phyloP scores from a whole-genome alignment of 192 early-diverging fungal species.

The Oehlia diaphana region DNA sequence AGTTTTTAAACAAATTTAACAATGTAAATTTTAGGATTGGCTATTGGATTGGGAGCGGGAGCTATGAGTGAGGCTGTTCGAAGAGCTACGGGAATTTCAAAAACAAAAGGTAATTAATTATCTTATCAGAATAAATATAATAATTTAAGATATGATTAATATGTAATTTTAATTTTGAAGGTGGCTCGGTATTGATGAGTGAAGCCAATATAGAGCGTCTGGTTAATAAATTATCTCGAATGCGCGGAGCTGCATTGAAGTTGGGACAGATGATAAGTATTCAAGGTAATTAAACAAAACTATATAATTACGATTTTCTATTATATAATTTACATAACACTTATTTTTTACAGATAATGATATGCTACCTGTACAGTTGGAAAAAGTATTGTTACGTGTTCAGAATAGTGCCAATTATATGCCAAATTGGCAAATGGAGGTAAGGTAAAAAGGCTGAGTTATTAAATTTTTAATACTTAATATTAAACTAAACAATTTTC shows the following conservation, averaged over 20 bases:
- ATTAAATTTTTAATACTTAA: not conserved
- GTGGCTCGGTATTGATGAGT: constrained; percentile 63
- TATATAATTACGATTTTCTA: not conserved
- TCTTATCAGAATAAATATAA: not conserved
- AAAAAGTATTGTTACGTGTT: constrained; percentile 79
- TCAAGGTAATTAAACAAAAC: constrained; percentile 59
- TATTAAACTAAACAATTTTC: not conserved
- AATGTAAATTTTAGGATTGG: constrained; percentile 46
- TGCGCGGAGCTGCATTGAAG: constrained; percentile 97
- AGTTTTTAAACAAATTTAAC: not conserved
- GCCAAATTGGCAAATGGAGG: constrained; percentile 84
- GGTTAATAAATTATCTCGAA: constrained; percentile 79
- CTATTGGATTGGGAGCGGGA: constrained; percentile 70
- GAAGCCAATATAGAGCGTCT: constrained; percentile 83
- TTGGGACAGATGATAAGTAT: constrained; percentile 98
- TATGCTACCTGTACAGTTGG: constrained; percentile 77
- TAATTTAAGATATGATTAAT: not conserved
- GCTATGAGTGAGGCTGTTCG: constrained; percentile 65
- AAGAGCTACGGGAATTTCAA: constrained; percentile 57
- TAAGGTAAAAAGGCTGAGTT: constrained; percentile 20
- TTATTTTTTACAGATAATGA: constrained; percentile 52
- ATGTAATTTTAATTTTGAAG: constrained; percentile 29
- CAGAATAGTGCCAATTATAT: constrained; percentile 96
- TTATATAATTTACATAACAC: not conserved
- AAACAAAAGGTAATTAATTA: constrained; percentile 9